Conservation (phyloP, 2,329 filamentous ascomycete species). For the Onygenales sp. region DNA sequence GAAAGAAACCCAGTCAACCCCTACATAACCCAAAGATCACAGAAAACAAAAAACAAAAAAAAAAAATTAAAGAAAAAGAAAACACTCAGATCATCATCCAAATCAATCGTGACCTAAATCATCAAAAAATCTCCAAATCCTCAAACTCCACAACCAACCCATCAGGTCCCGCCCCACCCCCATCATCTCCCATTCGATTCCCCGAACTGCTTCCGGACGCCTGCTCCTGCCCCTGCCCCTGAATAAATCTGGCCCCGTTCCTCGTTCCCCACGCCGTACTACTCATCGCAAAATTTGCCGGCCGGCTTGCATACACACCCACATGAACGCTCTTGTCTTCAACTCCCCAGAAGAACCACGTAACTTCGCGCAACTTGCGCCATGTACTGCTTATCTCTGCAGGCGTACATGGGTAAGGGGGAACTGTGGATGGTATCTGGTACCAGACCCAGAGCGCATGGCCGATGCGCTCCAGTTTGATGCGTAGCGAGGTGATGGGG, state of each 20-base stretch:
- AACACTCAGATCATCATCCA: slow-evolving; percentile 3
- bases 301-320: slow-evolving; percentile 49
- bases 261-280: slow-evolving; percentile 30
- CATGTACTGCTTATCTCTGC: slow-evolving; percentile 38
- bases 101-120: neutral
- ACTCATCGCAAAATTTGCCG: slow-evolving; percentile 37
- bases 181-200: neutral
- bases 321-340: slow-evolving; percentile 50
- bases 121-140: slow-evolving; percentile 40
- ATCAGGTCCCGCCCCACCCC: slow-evolving; percentile 21
- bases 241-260: slow-evolving; percentile 20
- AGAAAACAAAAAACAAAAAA: slow-evolving; percentile 1
- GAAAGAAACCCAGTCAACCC: slow-evolving; percentile 1
- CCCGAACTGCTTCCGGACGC: neutral
- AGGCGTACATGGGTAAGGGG: slow-evolving; percentile 18
- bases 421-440: slow-evolving; percentile 32
- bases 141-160: slow-evolving; percentile 42
- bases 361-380: slow-evolving; percentile 51
- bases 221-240: slow-evolving; percentile 12
- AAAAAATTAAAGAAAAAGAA: slow-evolving; percentile 1
- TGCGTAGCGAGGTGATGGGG: slow-evolving; percentile 40
- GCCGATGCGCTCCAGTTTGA: slow-evolving; percentile 49
- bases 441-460: slow-evolving; percentile 51
- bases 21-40: neutral
- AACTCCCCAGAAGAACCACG: slow-evolving; percentile 53